Conservation (phyloP, 768 basidiomycete genomes). For the Termitomyces sp. region DNA sequence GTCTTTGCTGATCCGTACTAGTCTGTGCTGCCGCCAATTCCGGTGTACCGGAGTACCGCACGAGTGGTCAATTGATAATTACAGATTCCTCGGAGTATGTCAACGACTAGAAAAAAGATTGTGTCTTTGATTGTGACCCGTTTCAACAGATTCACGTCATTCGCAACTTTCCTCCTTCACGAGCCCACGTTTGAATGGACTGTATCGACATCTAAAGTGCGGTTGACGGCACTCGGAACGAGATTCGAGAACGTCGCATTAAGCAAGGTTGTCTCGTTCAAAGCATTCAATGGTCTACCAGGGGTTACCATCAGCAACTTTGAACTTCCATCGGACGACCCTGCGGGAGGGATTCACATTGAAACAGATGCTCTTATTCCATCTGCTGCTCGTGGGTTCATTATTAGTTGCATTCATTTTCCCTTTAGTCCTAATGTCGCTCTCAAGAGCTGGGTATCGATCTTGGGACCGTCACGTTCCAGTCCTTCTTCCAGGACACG, state of each 20-base stretch:
- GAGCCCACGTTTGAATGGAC: conserved; percentile 64
- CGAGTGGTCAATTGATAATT: conserved; percentile 50
- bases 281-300: conserved; percentile 66
- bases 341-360: conserved; percentile 65
- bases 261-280: conserved; percentile 56
- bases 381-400: conserved; percentile 55
- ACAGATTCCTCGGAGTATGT: conserved; percentile 45
- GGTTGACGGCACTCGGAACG: conserved; percentile 61
- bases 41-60: conserved; percentile 59
- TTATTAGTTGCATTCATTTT: not conserved
- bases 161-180: conserved; percentile 62
- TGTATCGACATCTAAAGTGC: conserved; percentile 59
- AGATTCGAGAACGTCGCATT: conserved; percentile 63
- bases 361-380: conserved; percentile 64
- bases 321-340: conserved; percentile 61
- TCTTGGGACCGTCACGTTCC: conserved; percentile 60
- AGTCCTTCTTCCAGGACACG: conserved; percentile 51
- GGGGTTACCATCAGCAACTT: conserved; percentile 71
- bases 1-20: conserved; percentile 15
- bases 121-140: not conserved
- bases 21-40: conserved; percentile 65
- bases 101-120: not conserved
- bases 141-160: conserved; percentile 50
- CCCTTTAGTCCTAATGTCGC: conserved; percentile 11
- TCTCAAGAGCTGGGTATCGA: conserved; percentile 61